Conservation (phyloP, 2,329 filamentous ascomycete species). For the Sordariomycetes sp. region DNA sequence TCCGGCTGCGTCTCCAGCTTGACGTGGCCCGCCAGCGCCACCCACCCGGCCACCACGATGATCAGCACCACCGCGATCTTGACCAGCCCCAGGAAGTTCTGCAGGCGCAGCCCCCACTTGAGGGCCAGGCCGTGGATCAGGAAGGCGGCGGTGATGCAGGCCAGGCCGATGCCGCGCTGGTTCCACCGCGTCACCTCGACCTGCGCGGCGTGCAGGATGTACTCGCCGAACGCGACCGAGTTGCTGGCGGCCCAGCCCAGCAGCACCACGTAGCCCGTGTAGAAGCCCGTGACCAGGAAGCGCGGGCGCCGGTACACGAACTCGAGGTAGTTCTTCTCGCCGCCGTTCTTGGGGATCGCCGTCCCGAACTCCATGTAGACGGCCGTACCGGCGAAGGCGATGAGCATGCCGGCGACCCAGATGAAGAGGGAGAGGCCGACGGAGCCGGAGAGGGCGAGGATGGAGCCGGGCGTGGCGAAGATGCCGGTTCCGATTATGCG, state of each 20-base stretch:
- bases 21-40: constrained; percentile 49
- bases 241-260: constrained; percentile 58
- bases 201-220: constrained; percentile 55
- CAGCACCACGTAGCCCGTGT: constrained; percentile 50
- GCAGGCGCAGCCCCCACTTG: constrained; percentile 56
- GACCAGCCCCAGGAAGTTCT: constrained; percentile 54
- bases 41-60: constrained; percentile 53
- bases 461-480: constrained; percentile 51
- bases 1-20: constrained; percentile 47
- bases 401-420: constrained; percentile 52
- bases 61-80: constrained; percentile 57
- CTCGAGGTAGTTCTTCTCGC: constrained; percentile 59
- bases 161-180: constrained; percentile 55
- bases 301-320: constrained; percentile 49
- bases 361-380: constrained; percentile 59
- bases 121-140: constrained; percentile 53
- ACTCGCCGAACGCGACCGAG: constrained; percentile 60
- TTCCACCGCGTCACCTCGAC: constrained; percentile 56
- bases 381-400: constrained; percentile 50
- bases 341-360: constrained; percentile 52
- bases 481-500: constrained; percentile 58
- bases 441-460: constrained; percentile 45
- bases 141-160: constrained; percentile 54
- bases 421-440: constrained; percentile 53
- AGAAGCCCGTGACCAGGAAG: constrained; percentile 51